phyloP scores from a whole-genome alignment of 2,329 filamentous ascomycete species.

The Aspergillus sp. region DNA sequence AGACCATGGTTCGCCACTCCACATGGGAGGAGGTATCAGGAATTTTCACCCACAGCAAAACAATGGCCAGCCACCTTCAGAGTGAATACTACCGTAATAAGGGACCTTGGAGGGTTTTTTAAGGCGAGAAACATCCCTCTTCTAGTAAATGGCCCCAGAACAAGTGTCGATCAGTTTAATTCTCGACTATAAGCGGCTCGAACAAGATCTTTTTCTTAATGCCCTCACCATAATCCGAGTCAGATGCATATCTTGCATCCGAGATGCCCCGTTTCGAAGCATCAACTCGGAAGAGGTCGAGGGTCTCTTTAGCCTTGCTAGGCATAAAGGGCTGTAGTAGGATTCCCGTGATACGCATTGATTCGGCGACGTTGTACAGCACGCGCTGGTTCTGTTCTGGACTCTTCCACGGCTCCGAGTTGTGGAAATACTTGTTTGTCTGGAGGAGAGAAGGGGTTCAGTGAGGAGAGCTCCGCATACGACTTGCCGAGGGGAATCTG shows the following conservation, averaged over 20 bases:
- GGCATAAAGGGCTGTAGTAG: conserved; percentile 92
- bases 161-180: conserved; percentile 28
- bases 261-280: conserved; percentile 61
- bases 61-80: no score
- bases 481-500: conserved; percentile 12
- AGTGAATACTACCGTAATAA: not conserved
- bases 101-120: not conserved
- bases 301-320: conserved; percentile 66
- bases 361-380: conserved; percentile 72
- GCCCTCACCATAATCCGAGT: conserved; percentile 67
- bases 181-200: conserved; percentile 46
- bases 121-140: conserved; percentile 13
- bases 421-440: conserved; percentile 68
- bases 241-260: conserved; percentile 62
- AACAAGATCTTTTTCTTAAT: conserved; percentile 53
- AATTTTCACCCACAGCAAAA: no score
- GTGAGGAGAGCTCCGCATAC: not conserved
- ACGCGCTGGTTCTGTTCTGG: conserved; percentile 53
- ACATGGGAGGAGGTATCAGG: not conserved
- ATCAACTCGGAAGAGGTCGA: conserved; percentile 76
- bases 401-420: conserved; percentile 66
- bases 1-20: not conserved
- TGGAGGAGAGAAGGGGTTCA: conserved; percentile 27
- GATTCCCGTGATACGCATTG: conserved; percentile 76
- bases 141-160: conserved; percentile 14